Evolutionary conservation across 225 moss, liverwort and hornwort species (phyloP).

Genomic region (Climacium dendroides): DNA sequence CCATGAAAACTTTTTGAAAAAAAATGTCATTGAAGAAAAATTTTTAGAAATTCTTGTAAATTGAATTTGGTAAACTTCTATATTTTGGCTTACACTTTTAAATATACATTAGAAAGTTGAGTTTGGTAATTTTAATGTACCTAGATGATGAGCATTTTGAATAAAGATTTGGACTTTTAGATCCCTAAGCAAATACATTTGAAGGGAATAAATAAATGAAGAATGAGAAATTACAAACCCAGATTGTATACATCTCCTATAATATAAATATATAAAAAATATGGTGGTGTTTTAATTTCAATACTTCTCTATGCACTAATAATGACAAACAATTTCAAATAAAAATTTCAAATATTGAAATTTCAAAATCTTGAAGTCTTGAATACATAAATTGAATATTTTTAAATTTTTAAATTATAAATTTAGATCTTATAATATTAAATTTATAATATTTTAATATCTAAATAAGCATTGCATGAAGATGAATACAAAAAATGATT

Average conservation of each 20-base stretch:
- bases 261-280: background rate
- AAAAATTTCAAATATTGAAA: fast-evolving
- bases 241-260: background rate
- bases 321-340: background rate
- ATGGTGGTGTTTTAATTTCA: background rate
- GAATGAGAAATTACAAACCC: background rate
- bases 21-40: background rate
- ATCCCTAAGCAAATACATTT: background rate
- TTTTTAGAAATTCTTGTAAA: no score
- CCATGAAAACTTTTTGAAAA: background rate
- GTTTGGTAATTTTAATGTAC: background rate
- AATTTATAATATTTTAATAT: background rate
- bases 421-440: background rate
- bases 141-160: background rate
- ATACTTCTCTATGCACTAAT: fast-evolving
- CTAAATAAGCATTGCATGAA: background rate
- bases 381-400: background rate
- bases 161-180: no score
- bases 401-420: background rate
- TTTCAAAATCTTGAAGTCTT: background rate
- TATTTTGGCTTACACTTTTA: background rate
- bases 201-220: background rate
- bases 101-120: background rate
- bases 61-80: background rate
- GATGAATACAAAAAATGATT: background rate